Evolutionary conservation across 1,139 yeast species (phyloP).

Genomic region (Torulaspora globosa): DNA sequence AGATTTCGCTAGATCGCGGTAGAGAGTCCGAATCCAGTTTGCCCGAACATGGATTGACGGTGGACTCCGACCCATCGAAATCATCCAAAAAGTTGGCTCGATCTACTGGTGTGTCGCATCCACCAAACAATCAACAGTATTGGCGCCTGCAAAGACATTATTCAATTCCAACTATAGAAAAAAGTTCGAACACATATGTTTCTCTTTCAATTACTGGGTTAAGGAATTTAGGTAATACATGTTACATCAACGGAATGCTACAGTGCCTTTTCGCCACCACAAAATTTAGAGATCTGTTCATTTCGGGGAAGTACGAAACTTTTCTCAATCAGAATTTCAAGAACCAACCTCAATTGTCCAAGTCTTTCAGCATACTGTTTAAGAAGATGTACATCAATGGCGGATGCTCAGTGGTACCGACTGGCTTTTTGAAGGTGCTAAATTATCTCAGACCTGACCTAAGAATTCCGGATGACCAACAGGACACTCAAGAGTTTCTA

Average conservation of each 20-base stretch:
- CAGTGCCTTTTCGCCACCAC: conserved; percentile 60
- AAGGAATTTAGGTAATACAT: conserved; percentile 64
- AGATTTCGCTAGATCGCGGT: conserved; percentile 10
- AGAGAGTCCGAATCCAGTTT: no score
- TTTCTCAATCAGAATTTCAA: conserved; percentile 39
- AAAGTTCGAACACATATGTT: conserved; percentile 41
- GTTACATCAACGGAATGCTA: conserved; percentile 66
- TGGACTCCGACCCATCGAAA: background rate
- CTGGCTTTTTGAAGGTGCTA: conserved; percentile 55
- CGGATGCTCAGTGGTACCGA: conserved; percentile 60
- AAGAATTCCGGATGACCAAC: conserved; percentile 66
- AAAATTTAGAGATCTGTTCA: conserved; percentile 44
- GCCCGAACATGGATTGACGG: background rate
- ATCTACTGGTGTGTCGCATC: background rate
- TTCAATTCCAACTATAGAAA: conserved; percentile 39
- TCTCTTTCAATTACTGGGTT: conserved; percentile 57
- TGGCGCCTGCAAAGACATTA: conserved; percentile 12
- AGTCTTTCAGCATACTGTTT: conserved; percentile 50
- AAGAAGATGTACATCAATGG: conserved; percentile 49
- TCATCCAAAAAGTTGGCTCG: background rate
- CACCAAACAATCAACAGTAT: conserved; percentile 1
- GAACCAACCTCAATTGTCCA: conserved; percentile 39
- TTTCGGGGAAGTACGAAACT: conserved; percentile 42
- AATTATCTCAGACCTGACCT: conserved; percentile 58
- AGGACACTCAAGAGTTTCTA: conserved; percentile 73